phyloP scores from a whole-genome alignment of 2,329 filamentous ascomycete genomes.

The Diplodia corticola region DNA sequence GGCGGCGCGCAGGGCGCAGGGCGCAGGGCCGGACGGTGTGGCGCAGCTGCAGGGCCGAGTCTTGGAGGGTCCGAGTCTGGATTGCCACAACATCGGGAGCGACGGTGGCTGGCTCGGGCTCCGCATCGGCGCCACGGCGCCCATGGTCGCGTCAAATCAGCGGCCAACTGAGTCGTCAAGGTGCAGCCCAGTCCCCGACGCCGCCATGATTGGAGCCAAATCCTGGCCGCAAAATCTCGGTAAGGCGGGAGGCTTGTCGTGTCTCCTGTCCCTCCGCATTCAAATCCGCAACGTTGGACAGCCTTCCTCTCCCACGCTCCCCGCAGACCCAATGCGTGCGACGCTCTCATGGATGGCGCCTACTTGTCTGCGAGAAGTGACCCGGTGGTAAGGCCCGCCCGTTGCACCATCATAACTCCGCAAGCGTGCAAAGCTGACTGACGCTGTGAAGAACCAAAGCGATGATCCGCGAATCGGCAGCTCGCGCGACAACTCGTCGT shows the following conservation, averaged over 20 bases:
- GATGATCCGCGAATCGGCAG: slow-evolving; percentile 48
- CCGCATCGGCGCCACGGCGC: background rate
- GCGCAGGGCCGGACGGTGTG: background rate
- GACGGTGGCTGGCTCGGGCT: background rate
- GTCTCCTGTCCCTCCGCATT: slow-evolving; percentile 2
- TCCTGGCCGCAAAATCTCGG: slow-evolving; percentile 2
- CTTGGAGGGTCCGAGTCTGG: background rate
- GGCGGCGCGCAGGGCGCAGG: background rate
- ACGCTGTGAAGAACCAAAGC: background rate
- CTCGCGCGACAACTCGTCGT: slow-evolving; percentile 44
- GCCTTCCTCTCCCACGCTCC: background rate
- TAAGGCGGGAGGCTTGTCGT: background rate
- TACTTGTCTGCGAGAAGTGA: background rate
- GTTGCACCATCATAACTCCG: background rate
- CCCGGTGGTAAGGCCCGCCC: background rate
- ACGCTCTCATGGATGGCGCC: slow-evolving; percentile 4
- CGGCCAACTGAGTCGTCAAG: background rate
- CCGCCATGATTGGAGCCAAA: background rate
- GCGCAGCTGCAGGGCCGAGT: background rate
- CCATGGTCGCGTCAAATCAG: background rate
- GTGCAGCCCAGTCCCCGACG: background rate
- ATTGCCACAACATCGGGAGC: background rate
- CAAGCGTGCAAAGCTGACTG: background rate
- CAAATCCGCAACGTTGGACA: slow-evolving; percentile 6
- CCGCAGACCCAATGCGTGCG: slow-evolving; percentile 1